phyloP scores from a whole-genome alignment of 2,329 filamentous ascomycete genomes.

The Claviceps fusiformis region DNA sequence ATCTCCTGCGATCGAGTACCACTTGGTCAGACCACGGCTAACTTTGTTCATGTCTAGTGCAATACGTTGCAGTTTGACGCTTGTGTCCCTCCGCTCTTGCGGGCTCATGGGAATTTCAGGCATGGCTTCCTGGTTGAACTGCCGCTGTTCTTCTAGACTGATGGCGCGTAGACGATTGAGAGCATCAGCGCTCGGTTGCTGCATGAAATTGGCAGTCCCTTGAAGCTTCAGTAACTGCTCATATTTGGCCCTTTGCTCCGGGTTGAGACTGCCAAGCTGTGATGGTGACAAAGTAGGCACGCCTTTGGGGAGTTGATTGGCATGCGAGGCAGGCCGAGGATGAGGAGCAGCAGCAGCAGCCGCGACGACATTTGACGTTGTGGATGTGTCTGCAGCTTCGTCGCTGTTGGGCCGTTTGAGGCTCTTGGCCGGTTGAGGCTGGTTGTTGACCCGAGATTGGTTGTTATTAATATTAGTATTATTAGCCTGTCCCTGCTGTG shows the following conservation, averaged over 20 bases:
- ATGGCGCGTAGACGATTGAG: conserved; percentile 21
- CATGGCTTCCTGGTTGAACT: conserved; percentile 25
- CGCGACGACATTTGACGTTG: conserved; percentile 10
- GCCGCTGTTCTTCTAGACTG: conserved; percentile 26
- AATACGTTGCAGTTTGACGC: conserved; percentile 28
- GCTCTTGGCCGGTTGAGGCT: conserved; percentile 23
- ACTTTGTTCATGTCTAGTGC: conserved; percentile 30
- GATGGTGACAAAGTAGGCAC: conserved; percentile 15
- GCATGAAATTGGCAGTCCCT: conserved; percentile 10
- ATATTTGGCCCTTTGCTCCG: conserved; percentile 32
- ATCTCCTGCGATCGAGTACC: conserved; percentile 35
- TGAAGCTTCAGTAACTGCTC: conserved; percentile 24
- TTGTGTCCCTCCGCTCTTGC: conserved; percentile 30
- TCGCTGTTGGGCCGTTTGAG: conserved; percentile 39
- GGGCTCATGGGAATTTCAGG: conserved; percentile 33
- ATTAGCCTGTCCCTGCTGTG: conserved; percentile 13
- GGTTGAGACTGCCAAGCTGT: conserved; percentile 25
- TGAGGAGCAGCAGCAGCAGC: neutral
- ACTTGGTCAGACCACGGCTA: conserved; percentile 29
- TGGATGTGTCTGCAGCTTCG: conserved; percentile 22
- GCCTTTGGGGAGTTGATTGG: conserved; percentile 12
- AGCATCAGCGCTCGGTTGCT: conserved; percentile 12
- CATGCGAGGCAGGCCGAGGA: conserved; percentile 14
- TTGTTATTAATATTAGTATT: conserved; percentile 1
- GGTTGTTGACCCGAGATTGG: conserved; percentile 12